These are phyloP conservation scores for Rhinocladiella mackenziei DNA, from an alignment of 2,329 filamentous ascomycete genomes.

Conservation along the genomic window DNA sequence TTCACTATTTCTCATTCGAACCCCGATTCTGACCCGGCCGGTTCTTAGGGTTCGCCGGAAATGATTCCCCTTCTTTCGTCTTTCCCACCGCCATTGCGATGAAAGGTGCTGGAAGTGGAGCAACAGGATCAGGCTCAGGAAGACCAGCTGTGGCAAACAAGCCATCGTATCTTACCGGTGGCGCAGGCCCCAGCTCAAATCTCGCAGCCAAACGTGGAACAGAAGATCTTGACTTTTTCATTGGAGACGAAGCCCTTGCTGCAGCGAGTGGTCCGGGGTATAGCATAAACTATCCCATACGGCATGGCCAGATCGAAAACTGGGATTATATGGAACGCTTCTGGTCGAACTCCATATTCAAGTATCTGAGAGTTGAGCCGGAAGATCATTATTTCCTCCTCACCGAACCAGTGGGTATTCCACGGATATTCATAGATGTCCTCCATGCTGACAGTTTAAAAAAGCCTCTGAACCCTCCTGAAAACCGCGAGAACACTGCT, in stretches of 20 bases:
- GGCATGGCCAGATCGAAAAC: conserved; percentile 97
- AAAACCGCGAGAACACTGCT: conserved; percentile 98
- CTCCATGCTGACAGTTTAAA: conserved; percentile 9
- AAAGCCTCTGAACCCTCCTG: conserved; percentile 91
- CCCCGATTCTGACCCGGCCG: conserved; percentile 12
- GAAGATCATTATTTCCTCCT: conserved; percentile 98
- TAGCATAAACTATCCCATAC: conserved; percentile 93
- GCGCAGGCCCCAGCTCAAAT: conserved; percentile 76
- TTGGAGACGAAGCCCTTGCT: conserved; percentile 89
- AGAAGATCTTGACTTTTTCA: conserved; percentile 97
- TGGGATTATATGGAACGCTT: conserved; percentile 99
- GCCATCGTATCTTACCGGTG: conserved; percentile 88
- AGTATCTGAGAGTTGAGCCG: conserved; percentile 94
- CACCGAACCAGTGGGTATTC: conserved; percentile 76
- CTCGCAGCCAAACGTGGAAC: conserved; percentile 89
- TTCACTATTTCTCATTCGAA: conserved; percentile 12
- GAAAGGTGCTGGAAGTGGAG: conserved; percentile 68
- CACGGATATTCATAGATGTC: neutral
- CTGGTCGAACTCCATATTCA: conserved; percentile 99
- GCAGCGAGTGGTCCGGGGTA: conserved; percentile 86
- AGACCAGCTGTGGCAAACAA: conserved; percentile 90
- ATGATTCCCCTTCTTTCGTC: conserved; percentile 98
- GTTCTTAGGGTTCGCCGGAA: conserved; percentile 83
- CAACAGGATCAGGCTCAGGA: conserved; percentile 73
- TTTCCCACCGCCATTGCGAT: conserved; percentile 98